These are phyloP conservation scores for Acorus gramineus DNA, from an alignment of 106 monocot species.

Conservation along the genomic window DNA sequence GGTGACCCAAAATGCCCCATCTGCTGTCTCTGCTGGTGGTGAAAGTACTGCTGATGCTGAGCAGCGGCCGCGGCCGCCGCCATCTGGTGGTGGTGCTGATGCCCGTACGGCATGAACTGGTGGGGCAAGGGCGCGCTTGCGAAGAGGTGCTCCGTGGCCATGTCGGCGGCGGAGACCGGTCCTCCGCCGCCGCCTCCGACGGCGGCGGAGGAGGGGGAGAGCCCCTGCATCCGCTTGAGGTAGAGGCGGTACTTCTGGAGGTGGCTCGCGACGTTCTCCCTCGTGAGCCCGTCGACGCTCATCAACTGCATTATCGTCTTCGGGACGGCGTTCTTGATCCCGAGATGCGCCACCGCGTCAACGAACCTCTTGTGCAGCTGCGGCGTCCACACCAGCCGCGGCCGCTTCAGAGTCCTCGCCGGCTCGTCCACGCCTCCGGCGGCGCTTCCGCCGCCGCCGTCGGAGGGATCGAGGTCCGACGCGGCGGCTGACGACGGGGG, in stretches of 20 bases:
- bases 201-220: conserved; percentile 8
- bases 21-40: conserved; percentile 27
- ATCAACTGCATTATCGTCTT: conserved; percentile 80
- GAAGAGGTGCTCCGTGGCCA: conserved; percentile 56
- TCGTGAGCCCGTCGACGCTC: conserved; percentile 74
- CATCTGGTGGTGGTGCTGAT: conserved; percentile 35
- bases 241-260: conserved; percentile 85
- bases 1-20: conserved; percentile 32
- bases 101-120: conserved; percentile 30
- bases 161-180: conserved; percentile 16
- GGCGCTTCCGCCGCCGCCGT: conserved; percentile 14
- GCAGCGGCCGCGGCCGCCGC: conserved; percentile 15
- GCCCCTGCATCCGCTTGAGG: conserved; percentile 48
- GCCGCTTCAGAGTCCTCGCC: conserved; percentile 63
- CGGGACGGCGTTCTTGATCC: conserved; percentile 85
- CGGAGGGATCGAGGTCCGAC: conserved; percentile 20
- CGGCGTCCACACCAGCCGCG: conserved; percentile 77
- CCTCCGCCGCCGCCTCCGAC: not conserved
- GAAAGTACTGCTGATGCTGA: conserved; percentile 15
- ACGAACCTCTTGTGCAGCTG: conserved; percentile 82
- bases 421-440: conserved; percentile 34
- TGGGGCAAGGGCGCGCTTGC: conserved; percentile 55
- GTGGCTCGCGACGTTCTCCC: conserved; percentile 82
- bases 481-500: not conserved
- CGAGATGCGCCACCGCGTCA: conserved; percentile 63